Evolutionary conservation across 2,329 filamentous ascomycete species (phyloP), one percentile per base, ranked within the genome.

Genomic region (Cladorrhinum sp.): DNA sequence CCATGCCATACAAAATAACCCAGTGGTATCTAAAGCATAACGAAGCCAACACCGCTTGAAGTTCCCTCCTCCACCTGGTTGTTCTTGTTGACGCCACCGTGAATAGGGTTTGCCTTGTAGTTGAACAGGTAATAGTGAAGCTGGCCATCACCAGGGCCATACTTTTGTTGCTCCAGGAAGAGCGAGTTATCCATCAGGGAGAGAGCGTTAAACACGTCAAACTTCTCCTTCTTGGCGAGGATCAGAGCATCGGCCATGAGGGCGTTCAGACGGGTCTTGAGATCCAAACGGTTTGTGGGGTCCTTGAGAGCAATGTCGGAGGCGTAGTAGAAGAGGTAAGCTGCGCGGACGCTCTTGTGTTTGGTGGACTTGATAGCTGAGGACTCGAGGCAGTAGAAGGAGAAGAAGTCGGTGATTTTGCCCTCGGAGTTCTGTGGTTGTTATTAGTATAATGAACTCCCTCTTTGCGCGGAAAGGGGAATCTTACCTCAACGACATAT

Each of bases 41-140:
- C 91, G 71, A 96, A 85, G 42, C 95, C 95, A 62, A 99, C 87
- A 1, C 95, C 94, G 68, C 93, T 95, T 72, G 92, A 85, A 64
- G 85, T 83, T 60, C 87, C 86, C 67, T 88, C 85, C 72, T 96
- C 93, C 42, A 94, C 80, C 68, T 86, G 79, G 73, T 96, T 96
- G 71, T 83, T 86, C 70, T 83, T 82, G 73, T 97, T 87, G 49
- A 98, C 87, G 21, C 95, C 95, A 54, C 95, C 93, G 0, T 86
- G 79, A 70, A 99, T 89, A n/a, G 88, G 86, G 62, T 90, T 87
- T 12, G 92, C 91, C 60, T 92, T 87, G 80, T 97, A 99, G 77
- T 99, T 99, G 83, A 96, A 99, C 30, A 99, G 81, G 75, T 99
- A 99, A 78, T 93, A 99, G 76, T 99, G 92, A 69, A 99, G 81